Conservation (phyloP, 805 yeast species). For the Sugiyamaella lignohabitans region DNA sequence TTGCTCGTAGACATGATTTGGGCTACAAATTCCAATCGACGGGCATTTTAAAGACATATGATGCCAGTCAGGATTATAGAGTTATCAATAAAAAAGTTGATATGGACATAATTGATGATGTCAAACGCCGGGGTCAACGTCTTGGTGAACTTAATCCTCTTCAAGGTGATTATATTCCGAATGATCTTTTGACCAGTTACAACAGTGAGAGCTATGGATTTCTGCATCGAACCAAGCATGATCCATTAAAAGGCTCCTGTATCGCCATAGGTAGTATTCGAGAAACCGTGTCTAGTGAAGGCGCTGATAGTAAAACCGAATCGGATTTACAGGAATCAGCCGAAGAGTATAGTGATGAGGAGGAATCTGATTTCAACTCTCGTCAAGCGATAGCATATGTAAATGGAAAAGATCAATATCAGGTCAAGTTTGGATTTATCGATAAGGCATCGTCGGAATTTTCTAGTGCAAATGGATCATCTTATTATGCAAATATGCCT, state of each 20-base stretch:
- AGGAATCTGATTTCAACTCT: not conserved
- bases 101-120: not conserved
- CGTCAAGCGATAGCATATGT: too few relatives aligned
- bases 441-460: not conserved
- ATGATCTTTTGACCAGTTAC: not conserved
- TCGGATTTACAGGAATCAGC: not conserved
- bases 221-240: too few relatives aligned
- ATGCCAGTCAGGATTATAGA: not conserved
- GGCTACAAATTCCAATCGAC: conserved; percentile 12
- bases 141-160: too few relatives aligned
- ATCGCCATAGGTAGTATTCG: not conserved
- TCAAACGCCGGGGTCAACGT: too few relatives aligned
- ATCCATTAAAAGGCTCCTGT: not conserved
- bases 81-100: not conserved
- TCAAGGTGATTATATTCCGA: not conserved
- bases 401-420: too few relatives aligned
- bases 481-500: conserved; percentile 4
- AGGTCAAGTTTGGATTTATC: not conserved
- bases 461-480: not conserved
- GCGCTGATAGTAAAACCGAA: too few relatives aligned
- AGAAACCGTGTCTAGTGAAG: not conserved
- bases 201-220: not conserved
- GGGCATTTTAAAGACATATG: not conserved
- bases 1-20: conserved; percentile 26
- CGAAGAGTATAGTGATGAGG: not conserved